Percentiles rank a stretch among this genome's conserved stretches.
Evolutionary conservation across 495 filamentous ascomycete species (phyloP).

Genomic region (Cercophora scortea): DNA sequence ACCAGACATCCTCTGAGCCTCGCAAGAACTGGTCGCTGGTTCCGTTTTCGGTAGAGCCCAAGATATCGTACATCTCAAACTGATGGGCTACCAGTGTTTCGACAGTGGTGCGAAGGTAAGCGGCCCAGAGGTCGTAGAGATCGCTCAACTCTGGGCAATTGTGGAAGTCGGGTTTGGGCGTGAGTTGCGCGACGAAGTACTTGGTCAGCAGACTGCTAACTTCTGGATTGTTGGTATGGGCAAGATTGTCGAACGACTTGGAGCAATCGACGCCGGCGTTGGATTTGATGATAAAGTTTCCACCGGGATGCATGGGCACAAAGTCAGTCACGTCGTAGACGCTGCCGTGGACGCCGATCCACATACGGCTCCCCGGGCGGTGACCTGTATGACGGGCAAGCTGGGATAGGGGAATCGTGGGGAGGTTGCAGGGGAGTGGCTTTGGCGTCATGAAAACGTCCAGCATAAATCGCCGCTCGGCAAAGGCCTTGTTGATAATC

Average conservation of each 20-base stretch:
- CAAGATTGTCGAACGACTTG: slow-evolving; percentile 43
- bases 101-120: slow-evolving; percentile 37
- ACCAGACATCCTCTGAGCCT: slow-evolving; percentile 32
- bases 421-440: slow-evolving; percentile 38
- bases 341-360: slow-evolving; percentile 44
- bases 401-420: slow-evolving; percentile 39
- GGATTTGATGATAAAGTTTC: slow-evolving; percentile 43
- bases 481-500: slow-evolving; percentile 42
- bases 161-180: slow-evolving; percentile 39
- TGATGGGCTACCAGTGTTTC: slow-evolving; percentile 42
- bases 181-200: slow-evolving; percentile 44
- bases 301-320: slow-evolving; percentile 40
- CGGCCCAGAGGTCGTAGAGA: slow-evolving; percentile 39
- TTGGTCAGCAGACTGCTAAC: slow-evolving; percentile 40
- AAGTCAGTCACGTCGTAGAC: slow-evolving; percentile 47
- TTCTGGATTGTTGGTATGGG: slow-evolving; percentile 45
- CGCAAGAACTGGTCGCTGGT: slow-evolving; percentile 11
- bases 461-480: slow-evolving; percentile 45
- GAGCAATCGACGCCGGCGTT: slow-evolving; percentile 45
- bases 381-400: slow-evolving; percentile 42
- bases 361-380: slow-evolving; percentile 37
- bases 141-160: slow-evolving; percentile 26
- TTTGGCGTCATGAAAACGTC: slow-evolving; percentile 49
- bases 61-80: slow-evolving; percentile 43
- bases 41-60: slow-evolving; percentile 27